These are phyloP conservation scores for Gracilaria caudata DNA, from an alignment of 23 red algal species.

Conservation along the genomic window DNA sequence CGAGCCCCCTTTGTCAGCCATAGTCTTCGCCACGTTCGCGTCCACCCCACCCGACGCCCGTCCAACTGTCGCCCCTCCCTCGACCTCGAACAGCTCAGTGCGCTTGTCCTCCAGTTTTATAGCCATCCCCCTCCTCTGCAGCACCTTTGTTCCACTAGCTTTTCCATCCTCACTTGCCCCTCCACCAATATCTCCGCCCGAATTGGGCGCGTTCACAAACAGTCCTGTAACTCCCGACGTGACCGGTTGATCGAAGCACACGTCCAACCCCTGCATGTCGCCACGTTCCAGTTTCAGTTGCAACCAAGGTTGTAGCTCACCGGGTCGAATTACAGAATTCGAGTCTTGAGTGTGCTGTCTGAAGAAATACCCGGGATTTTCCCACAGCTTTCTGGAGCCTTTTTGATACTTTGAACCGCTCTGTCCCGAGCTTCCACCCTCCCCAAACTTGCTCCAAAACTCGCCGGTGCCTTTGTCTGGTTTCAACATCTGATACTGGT, in stretches of 20 bases:
- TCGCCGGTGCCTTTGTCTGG: neutral
- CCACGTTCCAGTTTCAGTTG: conserved; percentile 2
- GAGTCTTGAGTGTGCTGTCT: neutral
- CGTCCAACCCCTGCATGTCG: neutral
- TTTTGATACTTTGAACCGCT: neutral
- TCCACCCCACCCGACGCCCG: neutral
- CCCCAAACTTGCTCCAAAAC: neutral
- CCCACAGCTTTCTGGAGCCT: neutral
- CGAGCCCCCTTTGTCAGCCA: neutral
- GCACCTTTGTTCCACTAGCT: neutral
- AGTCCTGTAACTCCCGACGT: conserved; percentile 22
- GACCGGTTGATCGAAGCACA: conserved; percentile 65
- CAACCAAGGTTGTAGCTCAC: conserved; percentile 42
- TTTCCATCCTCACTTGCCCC: conserved; percentile 20
- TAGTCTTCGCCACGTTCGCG: neutral
- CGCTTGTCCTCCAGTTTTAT: conserved; percentile 16
- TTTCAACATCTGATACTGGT: conserved; percentile 6
- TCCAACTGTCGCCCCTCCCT: neutral
- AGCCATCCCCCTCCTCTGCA: neutral
- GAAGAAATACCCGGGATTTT: conserved; percentile 33
- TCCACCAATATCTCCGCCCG: neutral
- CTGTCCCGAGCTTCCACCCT: neutral
- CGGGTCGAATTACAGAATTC: conserved; percentile 12
- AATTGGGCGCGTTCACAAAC: conserved; percentile 24
- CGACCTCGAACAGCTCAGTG: conserved; percentile 4